Conservation (phyloP, 805 yeast genomes). For the Saccharomycopsis selenospora region DNA sequence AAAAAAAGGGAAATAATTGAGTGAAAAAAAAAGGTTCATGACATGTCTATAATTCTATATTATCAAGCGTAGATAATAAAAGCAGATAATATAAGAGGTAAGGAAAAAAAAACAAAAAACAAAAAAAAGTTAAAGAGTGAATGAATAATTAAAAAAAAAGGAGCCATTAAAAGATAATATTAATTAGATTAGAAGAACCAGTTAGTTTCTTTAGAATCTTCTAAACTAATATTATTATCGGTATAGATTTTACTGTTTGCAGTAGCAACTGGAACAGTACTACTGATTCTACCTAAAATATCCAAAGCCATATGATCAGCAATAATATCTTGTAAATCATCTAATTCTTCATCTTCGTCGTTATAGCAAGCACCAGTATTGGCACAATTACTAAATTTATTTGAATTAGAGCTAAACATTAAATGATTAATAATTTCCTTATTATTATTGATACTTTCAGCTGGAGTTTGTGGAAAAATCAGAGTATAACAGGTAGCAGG, state of each 20-base stretch:
- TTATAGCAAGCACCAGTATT: background rate
- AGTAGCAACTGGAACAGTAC: background rate
- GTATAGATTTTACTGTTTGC: background rate
- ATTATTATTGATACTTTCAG: background rate
- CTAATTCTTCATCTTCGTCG: background rate
- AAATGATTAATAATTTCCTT: background rate
- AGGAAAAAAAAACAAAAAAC: no score
- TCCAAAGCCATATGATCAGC: conserved; percentile 1
- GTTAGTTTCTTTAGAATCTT: background rate
- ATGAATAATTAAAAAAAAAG: no score
- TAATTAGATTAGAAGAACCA: no score
- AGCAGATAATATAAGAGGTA: no score
- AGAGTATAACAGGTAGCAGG: conserved; percentile 1
- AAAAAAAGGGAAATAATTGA: no score
- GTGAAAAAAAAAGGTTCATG: no score
- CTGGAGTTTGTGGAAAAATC: background rate
- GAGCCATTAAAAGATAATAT: no score
- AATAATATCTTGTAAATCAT: conserved; percentile 1
- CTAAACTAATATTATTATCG: background rate
- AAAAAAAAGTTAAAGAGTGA: no score
- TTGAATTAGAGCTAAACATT: background rate
- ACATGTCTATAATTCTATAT: no score
- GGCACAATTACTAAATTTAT: no score
- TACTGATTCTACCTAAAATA: background rate
- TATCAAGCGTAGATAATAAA: no score